Percentiles rank a stretch among this genome's conserved stretches.
These are phyloP conservation scores for Fagopyrum tataricum DNA, from an alignment of 148 eudicot species.

Conservation along the genomic window DNA sequence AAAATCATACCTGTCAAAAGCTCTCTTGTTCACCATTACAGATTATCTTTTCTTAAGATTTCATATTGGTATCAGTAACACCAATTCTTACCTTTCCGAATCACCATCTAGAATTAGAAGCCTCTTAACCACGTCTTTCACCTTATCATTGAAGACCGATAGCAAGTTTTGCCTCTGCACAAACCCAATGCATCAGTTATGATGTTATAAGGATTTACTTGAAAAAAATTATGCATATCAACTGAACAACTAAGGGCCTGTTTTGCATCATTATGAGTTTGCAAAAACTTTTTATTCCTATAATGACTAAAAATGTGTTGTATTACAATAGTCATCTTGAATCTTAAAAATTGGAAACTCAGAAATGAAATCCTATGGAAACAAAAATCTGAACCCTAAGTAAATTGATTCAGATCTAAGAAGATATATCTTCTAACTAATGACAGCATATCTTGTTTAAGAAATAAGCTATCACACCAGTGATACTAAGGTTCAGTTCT, in stretches of 20 bases:
- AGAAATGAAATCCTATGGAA: not conserved
- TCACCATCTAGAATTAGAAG: constrained; percentile 61
- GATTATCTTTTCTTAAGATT: not conserved
- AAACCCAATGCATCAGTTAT: not conserved
- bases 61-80: not conserved
- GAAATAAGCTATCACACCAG: not conserved
- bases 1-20: not conserved
- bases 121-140: constrained; percentile 56
- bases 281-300: too few relatives aligned
- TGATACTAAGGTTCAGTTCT: not conserved
- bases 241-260: too few relatives aligned
- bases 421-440: not conserved
- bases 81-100: constrained; percentile 47
- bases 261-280: too few relatives aligned
- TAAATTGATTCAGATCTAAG: not conserved
- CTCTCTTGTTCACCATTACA: not conserved
- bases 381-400: not conserved
- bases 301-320: too few relatives aligned
- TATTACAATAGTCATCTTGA: too few relatives aligned
- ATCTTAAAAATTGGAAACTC: too few relatives aligned
- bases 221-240: not conserved
- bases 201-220: not conserved
- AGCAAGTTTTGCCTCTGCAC: constrained; percentile 64
- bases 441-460: not conserved
- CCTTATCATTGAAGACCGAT: constrained; percentile 60